These are phyloP conservation scores for Nothophytophthora sp. DNA, from an alignment of 352 stramenopile species.

Conservation along the genomic window DNA sequence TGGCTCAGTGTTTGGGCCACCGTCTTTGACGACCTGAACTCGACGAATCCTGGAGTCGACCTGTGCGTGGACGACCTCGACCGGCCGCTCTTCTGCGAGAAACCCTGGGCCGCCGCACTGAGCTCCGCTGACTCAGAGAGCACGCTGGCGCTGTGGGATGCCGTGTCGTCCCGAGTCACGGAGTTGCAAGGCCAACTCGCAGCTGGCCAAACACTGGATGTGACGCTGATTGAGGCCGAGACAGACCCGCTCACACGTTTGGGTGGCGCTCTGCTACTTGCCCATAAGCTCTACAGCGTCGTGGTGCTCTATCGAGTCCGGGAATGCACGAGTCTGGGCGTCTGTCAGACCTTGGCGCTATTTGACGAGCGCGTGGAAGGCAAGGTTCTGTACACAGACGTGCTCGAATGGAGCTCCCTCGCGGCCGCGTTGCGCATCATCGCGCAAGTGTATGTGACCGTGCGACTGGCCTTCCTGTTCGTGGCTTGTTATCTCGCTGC, in stretches of 20 bases:
- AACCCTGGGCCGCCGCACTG: constrained; percentile 41
- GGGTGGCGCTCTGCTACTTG: constrained; percentile 43
- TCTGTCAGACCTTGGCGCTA: constrained; percentile 31
- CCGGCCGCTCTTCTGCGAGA: constrained; percentile 55
- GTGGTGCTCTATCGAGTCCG: constrained; percentile 46
- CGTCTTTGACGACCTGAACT: constrained; percentile 37
- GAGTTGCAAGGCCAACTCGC: constrained; percentile 27
- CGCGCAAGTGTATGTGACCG: constrained; percentile 44
- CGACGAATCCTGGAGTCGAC: constrained; percentile 37
- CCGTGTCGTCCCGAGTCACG: constrained; percentile 31
- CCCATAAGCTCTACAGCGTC: constrained; percentile 58
- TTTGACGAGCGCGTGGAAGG: constrained; percentile 53
- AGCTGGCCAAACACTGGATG: constrained; percentile 33
- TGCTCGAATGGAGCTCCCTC: constrained; percentile 52
- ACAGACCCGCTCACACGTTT: constrained; percentile 51
- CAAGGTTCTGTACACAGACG: constrained; percentile 51
- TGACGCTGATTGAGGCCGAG: constrained; percentile 52
- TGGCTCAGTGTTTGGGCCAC: constrained; percentile 60
- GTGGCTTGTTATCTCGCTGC: constrained; percentile 32
- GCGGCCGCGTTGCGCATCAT: constrained; percentile 45
- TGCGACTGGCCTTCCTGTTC: constrained; percentile 36
- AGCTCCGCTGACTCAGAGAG: constrained; percentile 3
- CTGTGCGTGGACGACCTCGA: constrained; percentile 57
- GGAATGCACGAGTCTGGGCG: constrained; percentile 17
- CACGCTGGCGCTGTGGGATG: constrained; percentile 32